A percentile compares a stretch with the other conserved stretches of the same genome.
Evolutionary conservation across 768 basidiomycete species (phyloP).

Genomic region (Agrocybe pediades): DNA sequence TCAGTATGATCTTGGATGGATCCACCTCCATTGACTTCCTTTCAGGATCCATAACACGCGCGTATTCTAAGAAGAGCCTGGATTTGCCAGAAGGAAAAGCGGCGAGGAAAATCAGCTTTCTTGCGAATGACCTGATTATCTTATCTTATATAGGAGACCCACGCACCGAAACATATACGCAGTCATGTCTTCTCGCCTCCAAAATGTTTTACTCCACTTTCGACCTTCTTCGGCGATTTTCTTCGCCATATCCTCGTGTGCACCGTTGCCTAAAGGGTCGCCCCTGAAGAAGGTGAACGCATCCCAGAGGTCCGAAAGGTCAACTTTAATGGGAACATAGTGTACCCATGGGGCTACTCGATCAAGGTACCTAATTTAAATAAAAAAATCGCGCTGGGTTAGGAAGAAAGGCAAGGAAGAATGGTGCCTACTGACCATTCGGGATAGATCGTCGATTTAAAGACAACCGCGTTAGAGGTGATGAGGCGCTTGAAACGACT

Average conservation of each 20-base stretch:
- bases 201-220: constrained; percentile 56
- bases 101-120: not conserved
- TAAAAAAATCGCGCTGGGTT: not conserved
- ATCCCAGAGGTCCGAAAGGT: constrained; percentile 69
- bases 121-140: not conserved
- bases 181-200: constrained; percentile 60
- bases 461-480: constrained; percentile 56
- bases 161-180: constrained; percentile 58
- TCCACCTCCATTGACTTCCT: constrained; percentile 1
- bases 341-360: constrained; percentile 69
- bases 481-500: constrained; percentile 64
- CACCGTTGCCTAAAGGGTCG: constrained; percentile 47
- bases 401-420: not conserved
- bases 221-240: constrained; percentile 57
- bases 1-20: not conserved
- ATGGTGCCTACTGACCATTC: constrained; percentile 50
- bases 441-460: constrained; percentile 67
- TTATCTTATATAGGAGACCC: not conserved
- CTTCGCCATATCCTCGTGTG: constrained; percentile 58
- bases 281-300: constrained; percentile 73
- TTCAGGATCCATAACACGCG: constrained; percentile 10
- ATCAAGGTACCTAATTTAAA: constrained; percentile 45
- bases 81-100: not conserved
- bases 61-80: constrained; percentile 15
- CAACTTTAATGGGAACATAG: constrained; percentile 67